Evolutionary conservation across 2,329 filamentous ascomycete genomes (phyloP).

Genomic region (Penicillium sp.): DNA sequence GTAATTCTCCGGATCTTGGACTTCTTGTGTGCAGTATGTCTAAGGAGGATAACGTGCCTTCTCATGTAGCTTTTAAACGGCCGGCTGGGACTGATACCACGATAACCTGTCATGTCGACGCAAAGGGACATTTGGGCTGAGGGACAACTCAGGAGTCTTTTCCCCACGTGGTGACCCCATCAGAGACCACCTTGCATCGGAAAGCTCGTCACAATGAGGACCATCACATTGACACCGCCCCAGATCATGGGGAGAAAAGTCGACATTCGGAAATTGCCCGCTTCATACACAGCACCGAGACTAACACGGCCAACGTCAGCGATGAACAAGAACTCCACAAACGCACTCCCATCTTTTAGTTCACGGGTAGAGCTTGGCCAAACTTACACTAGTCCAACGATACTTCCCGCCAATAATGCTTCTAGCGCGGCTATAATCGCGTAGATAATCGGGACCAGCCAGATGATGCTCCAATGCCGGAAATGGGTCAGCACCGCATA

Average conservation of each 20-base stretch:
- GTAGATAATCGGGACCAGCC: constrained; percentile 68
- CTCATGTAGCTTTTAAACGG: background rate
- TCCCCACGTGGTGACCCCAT: constrained; percentile 17
- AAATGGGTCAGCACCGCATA: constrained; percentile 69
- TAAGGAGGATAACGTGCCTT: constrained; percentile 4
- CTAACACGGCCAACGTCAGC: constrained; percentile 39
- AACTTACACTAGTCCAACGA: constrained; percentile 72
- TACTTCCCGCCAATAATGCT: constrained; percentile 70
- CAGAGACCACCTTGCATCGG: constrained; percentile 85
- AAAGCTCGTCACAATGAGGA: constrained; percentile 81
- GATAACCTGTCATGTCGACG: no score
- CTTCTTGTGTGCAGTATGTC: constrained; percentile 15
- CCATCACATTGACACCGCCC: constrained; percentile 75
- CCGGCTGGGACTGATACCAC: no score
- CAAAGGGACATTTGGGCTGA: no score
- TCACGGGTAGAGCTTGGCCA: no score
- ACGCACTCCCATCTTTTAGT: no score
- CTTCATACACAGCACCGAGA: constrained; percentile 71
- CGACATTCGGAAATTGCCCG: constrained; percentile 82
- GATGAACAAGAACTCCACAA: background rate
- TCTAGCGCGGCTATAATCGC: constrained; percentile 66
- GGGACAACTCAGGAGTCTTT: no score
- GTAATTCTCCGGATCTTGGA: constrained; percentile 11
- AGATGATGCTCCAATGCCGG: constrained; percentile 48
- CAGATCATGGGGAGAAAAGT: constrained; percentile 91